Evolutionary conservation across 1,139 yeast species (phyloP), one percentile per base, ranked within the genome.

Genomic region (Suhomyces maxii): DNA sequence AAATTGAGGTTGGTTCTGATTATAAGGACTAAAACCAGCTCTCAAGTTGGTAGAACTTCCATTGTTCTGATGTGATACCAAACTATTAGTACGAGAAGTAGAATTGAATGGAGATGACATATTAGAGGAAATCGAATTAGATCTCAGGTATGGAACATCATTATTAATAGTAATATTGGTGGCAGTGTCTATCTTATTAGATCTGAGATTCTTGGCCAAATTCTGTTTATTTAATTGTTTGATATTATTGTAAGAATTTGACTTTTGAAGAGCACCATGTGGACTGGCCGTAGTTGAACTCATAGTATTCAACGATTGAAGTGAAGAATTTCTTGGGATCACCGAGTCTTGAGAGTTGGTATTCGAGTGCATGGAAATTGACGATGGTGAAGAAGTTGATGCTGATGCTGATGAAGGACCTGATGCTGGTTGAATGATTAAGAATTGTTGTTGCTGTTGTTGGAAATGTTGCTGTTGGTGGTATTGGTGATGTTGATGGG

Each of bases 111-210:
- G 40, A 3, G 39, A 13, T 2, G 40, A 26, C 12, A 26, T 32
- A 34, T 36, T 34, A 3, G 41, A 34, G 14, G 39, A 34, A 32
- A 41, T 26, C 2, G 45, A 40, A 23, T 41, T 40, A 7, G 44
- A 32, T 34, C 47, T 37, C 34, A 26, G 39, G n/a, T 47, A 41
- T 8, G 47, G 14, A 25, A 32, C 14, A 18, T 42, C 47, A 12
- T 28, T 23, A 18, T 38, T 37, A 30, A 35, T 7, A 25, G 26
- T 33, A n/a, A 49, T 26, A 23, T 69, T 70, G 8, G 73, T 67
- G 11, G 71, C 63, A 8, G 69, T 67, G 49, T 69, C 75, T 26
- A 54, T 52, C 40, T 54, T 61, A 43, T 51, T 62, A n/a, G 61
- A 53, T 36, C 76, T 58, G 40, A 70, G 52, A 28, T 60, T 58